A percentile compares a stretch with the other conserved stretches of the same genome.
Conservation (phyloP, 2,329 filamentous ascomycete genomes). For the Aspergillus tamarii region DNA sequence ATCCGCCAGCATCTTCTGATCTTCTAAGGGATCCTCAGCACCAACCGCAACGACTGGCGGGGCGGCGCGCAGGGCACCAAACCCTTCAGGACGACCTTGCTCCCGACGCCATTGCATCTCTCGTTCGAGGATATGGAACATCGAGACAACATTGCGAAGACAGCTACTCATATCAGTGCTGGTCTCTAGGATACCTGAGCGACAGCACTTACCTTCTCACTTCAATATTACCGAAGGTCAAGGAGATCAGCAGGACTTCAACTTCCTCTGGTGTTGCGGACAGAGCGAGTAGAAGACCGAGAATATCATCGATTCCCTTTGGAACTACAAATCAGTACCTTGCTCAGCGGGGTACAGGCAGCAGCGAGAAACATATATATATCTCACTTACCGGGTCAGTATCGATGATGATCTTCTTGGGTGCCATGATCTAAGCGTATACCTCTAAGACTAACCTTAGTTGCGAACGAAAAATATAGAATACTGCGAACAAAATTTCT, state of each 20-base stretch:
- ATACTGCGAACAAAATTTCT: not conserved
- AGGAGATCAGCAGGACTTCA: conserved; percentile 80
- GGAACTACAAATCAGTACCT: conserved; percentile 6
- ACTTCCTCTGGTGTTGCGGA: conserved; percentile 81
- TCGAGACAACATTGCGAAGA: conserved; percentile 81
- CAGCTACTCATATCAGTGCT: conserved; percentile 58
- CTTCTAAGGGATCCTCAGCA: conserved; percentile 80
- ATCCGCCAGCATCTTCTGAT: conserved; percentile 77
- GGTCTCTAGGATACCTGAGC: not conserved
- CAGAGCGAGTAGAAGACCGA: conserved; percentile 85
- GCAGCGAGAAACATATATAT: not conserved
- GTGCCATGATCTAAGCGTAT: conserved; percentile 8
- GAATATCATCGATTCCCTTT: conserved; percentile 82
- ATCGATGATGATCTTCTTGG: conserved; percentile 85
- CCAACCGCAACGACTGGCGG: conserved; percentile 88
- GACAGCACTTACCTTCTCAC: conserved; percentile 67
- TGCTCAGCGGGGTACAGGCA: not conserved
- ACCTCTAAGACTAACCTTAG: too few relatives aligned
- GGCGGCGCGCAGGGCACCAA: conserved; percentile 69
- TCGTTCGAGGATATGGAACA: conserved; percentile 90
- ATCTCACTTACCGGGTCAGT: conserved; percentile 76
- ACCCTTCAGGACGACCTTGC: conserved; percentile 69
- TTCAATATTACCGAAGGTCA: conserved; percentile 93
- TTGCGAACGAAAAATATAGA: not conserved
- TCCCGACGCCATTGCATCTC: conserved; percentile 81